Evolutionary conservation across 768 basidiomycete genomes (phyloP).

Genomic region (Hypholoma fasciculare): DNA sequence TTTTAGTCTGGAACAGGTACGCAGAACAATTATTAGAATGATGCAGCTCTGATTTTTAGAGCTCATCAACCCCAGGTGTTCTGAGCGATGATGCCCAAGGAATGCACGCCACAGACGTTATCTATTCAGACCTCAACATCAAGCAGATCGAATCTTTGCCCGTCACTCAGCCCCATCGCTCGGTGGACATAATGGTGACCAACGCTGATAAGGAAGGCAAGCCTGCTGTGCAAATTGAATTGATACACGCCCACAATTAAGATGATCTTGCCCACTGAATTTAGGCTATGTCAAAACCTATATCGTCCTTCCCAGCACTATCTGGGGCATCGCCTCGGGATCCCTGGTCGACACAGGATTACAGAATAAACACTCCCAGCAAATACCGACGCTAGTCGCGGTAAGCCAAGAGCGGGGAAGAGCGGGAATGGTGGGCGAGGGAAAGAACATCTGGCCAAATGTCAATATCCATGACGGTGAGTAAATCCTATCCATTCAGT

Average conservation of each 20-base stretch:
- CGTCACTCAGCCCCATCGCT: constrained; percentile 45
- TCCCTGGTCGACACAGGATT: constrained; percentile 51
- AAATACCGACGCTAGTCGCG: constrained; percentile 49
- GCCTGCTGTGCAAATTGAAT: neutral
- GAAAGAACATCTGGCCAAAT: constrained; percentile 60
- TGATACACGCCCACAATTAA: neutral
- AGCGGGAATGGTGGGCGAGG: constrained; percentile 56
- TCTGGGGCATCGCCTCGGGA: constrained; percentile 56
- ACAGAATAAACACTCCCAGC: constrained; percentile 51
- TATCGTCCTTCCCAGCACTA: constrained; percentile 54
- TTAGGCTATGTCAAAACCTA: constrained; percentile 51
- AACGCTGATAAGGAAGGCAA: constrained; percentile 35
- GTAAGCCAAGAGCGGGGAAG: constrained; percentile 46
- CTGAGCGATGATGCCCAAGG: constrained; percentile 44
- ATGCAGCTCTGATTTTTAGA: neutral
- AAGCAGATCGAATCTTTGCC: constrained; percentile 47
- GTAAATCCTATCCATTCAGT: constrained; percentile 6
- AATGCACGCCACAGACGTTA: constrained; percentile 27
- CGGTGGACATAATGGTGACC: constrained; percentile 37
- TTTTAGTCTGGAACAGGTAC: constrained; percentile 52
- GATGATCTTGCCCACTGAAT: neutral
- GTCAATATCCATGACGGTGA: constrained; percentile 55
- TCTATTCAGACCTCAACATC: constrained; percentile 51
- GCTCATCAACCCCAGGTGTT: constrained; percentile 8
- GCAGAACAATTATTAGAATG: constrained; percentile 1